A percentile compares a stretch with the other conserved stretches of the same genome.
Conservation (phyloP, 2,329 filamentous ascomycete species). For the Periglandula ipomoeae region DNA sequence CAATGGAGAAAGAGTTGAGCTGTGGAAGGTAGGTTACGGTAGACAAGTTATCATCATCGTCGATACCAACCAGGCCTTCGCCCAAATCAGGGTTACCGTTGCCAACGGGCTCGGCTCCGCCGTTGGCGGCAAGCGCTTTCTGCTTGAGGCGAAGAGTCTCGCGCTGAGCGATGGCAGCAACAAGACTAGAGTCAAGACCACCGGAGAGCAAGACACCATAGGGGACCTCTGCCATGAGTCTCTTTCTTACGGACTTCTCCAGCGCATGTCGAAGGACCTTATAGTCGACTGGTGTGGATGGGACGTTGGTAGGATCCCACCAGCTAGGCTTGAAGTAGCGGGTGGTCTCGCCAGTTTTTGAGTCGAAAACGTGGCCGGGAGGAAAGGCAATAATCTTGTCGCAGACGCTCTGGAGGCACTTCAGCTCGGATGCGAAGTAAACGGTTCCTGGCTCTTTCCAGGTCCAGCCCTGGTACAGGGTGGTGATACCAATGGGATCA, state of each 20-base stretch:
- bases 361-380: slow-evolving; percentile 93
- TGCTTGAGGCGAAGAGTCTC: slow-evolving; percentile 74
- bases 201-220: slow-evolving; percentile 94
- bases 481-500: slow-evolving; percentile 95
- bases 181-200: slow-evolving; percentile 89
- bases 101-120: slow-evolving; percentile 30
- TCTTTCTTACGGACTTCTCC: slow-evolving; percentile 88
- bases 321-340: slow-evolving; percentile 88
- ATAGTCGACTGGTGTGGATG: slow-evolving; percentile 72
- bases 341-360: slow-evolving; percentile 73
- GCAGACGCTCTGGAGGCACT: slow-evolving; percentile 86
- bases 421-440: slow-evolving; percentile 96
- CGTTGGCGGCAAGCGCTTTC: slow-evolving; percentile 43
- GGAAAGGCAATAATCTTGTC: slow-evolving; percentile 93
- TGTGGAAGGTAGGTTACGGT: slow-evolving; percentile 88
- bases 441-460: slow-evolving; percentile 74
- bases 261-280: slow-evolving; percentile 72
- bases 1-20: slow-evolving; percentile 98
- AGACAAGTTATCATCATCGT: slow-evolving; percentile 80
- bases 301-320: slow-evolving; percentile 77
- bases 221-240: slow-evolving; percentile 96
- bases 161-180: slow-evolving; percentile 89
- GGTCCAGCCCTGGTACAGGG: slow-evolving; percentile 91
- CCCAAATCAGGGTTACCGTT: slow-evolving; percentile 49
- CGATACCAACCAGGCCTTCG: slow-evolving; percentile 82